Conservation (phyloP, 78 protist species). For the Dictyostelium capitatum region DNA sequence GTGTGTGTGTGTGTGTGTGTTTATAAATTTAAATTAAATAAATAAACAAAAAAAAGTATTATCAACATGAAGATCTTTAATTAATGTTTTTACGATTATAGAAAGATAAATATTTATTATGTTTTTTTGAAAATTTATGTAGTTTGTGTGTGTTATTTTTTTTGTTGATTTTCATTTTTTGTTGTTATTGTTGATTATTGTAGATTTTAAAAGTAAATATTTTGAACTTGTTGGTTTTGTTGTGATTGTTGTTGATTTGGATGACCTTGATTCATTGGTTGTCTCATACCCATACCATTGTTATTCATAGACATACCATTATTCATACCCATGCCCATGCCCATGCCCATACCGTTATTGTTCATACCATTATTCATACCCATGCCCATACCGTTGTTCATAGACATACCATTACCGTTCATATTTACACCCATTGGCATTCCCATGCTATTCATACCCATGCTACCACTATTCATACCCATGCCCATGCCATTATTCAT, state of each 20-base stretch:
- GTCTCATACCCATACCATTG: neutral
- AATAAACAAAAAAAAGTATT: too few relatives aligned
- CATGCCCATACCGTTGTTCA: neutral
- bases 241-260: conserved; percentile 15
- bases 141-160: too few relatives aligned
- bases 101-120: neutral
- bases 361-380: conserved; percentile 1
- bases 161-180: too few relatives aligned
- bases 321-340: neutral
- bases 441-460: too few relatives aligned
- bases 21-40: too few relatives aligned
- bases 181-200: neutral
- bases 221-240: conserved; percentile 2
- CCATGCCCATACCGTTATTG: conserved; percentile 31
- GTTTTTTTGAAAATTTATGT: neutral
- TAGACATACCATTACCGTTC: neutral
- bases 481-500: neutral
- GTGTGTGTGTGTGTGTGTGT: too few relatives aligned
- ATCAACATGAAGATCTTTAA: too few relatives aligned
- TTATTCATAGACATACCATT: conserved; percentile 9
- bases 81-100: too few relatives aligned
- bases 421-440: neutral
- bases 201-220: conserved; percentile 23
- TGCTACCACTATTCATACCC: too few relatives aligned
- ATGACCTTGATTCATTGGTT: neutral